These are phyloP conservation scores for Wallacemonas collosoma DNA, from an alignment of 208 protist genomes.

Conservation along the genomic window DNA sequence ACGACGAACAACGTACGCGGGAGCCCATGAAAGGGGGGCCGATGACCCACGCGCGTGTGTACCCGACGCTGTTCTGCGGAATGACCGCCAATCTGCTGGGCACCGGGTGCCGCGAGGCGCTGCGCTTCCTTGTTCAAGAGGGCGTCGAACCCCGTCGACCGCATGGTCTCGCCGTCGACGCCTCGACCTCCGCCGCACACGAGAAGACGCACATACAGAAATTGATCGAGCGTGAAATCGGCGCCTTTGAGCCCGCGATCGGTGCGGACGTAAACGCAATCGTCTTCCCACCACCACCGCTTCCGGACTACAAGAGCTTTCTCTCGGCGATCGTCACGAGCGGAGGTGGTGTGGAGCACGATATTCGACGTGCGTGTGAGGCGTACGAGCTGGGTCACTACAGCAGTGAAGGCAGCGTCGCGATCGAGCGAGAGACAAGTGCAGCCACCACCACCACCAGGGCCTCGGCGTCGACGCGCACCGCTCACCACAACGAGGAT, in stretches of 20 bases:
- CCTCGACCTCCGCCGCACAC: not conserved
- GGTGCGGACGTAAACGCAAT: conserved; percentile 6
- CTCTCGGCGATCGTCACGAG: conserved; percentile 70
- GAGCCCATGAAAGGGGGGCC: not conserved
- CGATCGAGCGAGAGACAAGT: not conserved
- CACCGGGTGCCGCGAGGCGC: conserved; percentile 79
- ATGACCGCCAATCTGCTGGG: conserved; percentile 79
- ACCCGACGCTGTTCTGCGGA: conserved; percentile 73
- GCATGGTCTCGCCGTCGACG: conserved; percentile 10
- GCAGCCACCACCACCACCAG: not conserved
- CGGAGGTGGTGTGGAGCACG: conserved; percentile 89
- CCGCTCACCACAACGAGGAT: not conserved
- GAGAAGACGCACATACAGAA: conserved; percentile 12
- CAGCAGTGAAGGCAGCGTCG: conserved; percentile 34
- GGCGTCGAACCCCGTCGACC: conserved; percentile 39
- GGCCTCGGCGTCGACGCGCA: not conserved
- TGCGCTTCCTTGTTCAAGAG: conserved; percentile 80
- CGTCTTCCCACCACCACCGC: not conserved
- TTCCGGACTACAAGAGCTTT: conserved; percentile 35
- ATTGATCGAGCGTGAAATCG: conserved; percentile 7
- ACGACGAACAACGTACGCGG: too few species aligned
- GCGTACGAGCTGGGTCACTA: conserved; percentile 47
- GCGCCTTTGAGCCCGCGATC: conserved; percentile 14
- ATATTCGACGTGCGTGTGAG: conserved; percentile 79
- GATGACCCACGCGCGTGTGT: conserved; percentile 20